phyloP scores from a whole-genome alignment of 148 eudicot species.

The Diospyros lotus region DNA sequence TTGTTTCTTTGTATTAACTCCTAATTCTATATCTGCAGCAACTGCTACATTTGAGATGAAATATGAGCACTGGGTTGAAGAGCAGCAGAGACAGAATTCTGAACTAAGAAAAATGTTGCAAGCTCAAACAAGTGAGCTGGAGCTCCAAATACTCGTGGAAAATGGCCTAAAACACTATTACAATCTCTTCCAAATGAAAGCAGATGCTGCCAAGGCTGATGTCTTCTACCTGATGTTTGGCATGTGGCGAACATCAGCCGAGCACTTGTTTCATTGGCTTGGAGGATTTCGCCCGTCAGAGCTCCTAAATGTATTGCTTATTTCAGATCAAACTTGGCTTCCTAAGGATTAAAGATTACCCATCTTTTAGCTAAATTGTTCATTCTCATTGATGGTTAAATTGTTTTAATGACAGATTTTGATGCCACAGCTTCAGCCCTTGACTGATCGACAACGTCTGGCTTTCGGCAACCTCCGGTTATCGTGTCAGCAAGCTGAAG shows the following conservation, averaged over 20 bases:
- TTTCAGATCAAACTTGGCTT: neutral
- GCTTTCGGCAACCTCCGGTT: slow-evolving; percentile 40
- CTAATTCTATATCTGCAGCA: slow-evolving; percentile 27
- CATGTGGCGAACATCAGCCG: slow-evolving; percentile 71
- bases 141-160: slow-evolving; percentile 57
- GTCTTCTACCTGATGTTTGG: slow-evolving; percentile 77
- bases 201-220: slow-evolving; percentile 70
- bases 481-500: slow-evolving; percentile 88
- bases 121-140: slow-evolving; percentile 52
- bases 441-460: slow-evolving; percentile 45
- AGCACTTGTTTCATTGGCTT: slow-evolving; percentile 80
- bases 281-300: slow-evolving; percentile 93
- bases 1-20: neutral
- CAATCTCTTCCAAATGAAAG: slow-evolving; percentile 63
- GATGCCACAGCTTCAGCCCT: slow-evolving; percentile 57
- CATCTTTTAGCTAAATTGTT: neutral
- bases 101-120: slow-evolving; percentile 59
- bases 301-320: slow-evolving; percentile 50
- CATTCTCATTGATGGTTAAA: neutral
- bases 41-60: slow-evolving; percentile 63
- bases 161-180: slow-evolving; percentile 50
- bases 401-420: slow-evolving; percentile 38
- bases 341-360: neutral
- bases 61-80: slow-evolving; percentile 72
- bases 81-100: slow-evolving; percentile 48